These are phyloP conservation scores for Babesia sp. DNA, from an alignment of 169 alveolate species.

Conservation along the genomic window DNA sequence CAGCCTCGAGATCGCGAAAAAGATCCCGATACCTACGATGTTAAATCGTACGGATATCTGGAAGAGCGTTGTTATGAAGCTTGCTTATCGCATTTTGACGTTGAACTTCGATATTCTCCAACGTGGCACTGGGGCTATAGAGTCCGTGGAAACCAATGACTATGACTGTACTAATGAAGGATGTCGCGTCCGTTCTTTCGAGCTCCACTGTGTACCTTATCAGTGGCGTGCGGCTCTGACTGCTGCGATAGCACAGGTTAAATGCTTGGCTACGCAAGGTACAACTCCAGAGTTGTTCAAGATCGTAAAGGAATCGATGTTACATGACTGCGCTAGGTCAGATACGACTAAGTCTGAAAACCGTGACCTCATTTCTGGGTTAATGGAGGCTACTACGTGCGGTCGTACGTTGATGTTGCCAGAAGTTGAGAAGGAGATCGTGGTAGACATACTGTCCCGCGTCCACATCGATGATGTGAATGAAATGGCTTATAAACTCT, in stretches of 20 bases:
- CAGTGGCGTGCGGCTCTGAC: constrained; percentile 53
- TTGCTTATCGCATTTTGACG: constrained; percentile 41
- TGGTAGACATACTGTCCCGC: constrained; percentile 57
- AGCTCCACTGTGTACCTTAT: constrained; percentile 39
- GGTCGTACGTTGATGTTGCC: constrained; percentile 67
- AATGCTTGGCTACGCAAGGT: constrained; percentile 29
- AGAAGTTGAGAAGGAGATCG: constrained; percentile 53
- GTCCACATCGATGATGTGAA: constrained; percentile 69
- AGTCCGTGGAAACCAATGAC: constrained; percentile 56
- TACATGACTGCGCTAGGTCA: constrained; percentile 25
- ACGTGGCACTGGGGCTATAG: constrained; percentile 29
- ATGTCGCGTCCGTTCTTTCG: constrained; percentile 56
- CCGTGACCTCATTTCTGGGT: constrained; percentile 55
- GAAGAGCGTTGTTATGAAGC: constrained; percentile 30
- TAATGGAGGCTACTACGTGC: constrained; percentile 69
- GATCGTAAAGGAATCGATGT: constrained; percentile 49
- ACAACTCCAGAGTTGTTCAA: constrained; percentile 37
- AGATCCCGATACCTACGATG: constrained; percentile 56
- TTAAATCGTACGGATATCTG: constrained; percentile 35
- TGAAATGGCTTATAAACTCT: constrained; percentile 29
- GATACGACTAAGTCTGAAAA: constrained; percentile 30
- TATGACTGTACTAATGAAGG: constrained; percentile 69
- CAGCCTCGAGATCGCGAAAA: constrained; percentile 50
- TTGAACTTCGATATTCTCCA: constrained; percentile 56
- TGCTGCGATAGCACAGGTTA: constrained; percentile 44